phyloP scores from a whole-genome alignment of 495 filamentous ascomycete species.

The Aspergillus olivimuriae region DNA sequence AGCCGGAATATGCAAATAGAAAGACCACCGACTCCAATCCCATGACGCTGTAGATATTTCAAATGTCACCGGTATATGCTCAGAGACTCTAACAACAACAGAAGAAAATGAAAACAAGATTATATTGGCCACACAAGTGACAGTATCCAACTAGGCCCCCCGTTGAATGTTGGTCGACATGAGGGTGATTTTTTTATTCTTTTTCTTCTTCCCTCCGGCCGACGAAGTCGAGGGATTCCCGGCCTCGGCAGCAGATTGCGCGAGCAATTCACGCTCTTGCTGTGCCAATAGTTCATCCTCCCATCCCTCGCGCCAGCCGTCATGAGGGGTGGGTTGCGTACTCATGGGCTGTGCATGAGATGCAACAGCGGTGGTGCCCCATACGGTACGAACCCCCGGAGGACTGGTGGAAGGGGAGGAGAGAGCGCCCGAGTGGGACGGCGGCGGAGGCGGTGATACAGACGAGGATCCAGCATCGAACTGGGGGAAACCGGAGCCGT shows the following conservation, averaged over 20 bases:
- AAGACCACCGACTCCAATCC: too few species aligned
- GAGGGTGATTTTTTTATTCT: constrained; percentile 87
- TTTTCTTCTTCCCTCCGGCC: constrained; percentile 66
- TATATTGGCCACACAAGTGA: too few species aligned
- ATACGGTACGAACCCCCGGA: constrained; percentile 68
- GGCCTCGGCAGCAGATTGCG: constrained; percentile 25
- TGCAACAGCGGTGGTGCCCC: constrained; percentile 69
- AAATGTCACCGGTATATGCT: too few species aligned
- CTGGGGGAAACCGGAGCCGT: constrained; percentile 33
- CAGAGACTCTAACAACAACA: too few species aligned
- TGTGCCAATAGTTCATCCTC: constrained; percentile 58
- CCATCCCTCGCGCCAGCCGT: constrained; percentile 81
- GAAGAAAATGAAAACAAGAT: background rate
- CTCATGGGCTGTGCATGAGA: constrained; percentile 43
- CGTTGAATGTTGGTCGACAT: constrained; percentile 80
- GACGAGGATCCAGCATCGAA: constrained; percentile 40
- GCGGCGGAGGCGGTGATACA: constrained; percentile 51
- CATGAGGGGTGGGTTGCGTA: constrained; percentile 39
- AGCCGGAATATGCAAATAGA: too few species aligned
- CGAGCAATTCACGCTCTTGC: constrained; percentile 34
- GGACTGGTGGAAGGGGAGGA: constrained; percentile 75
- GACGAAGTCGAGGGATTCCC: constrained; percentile 18
- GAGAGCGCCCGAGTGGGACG: constrained; percentile 55
- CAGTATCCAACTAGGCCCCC: constrained; percentile 38
- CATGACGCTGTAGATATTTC: too few species aligned